These are phyloP conservation scores for Adansonia digitata DNA, from an alignment of 345 rosid genomes.

Conservation along the genomic window DNA sequence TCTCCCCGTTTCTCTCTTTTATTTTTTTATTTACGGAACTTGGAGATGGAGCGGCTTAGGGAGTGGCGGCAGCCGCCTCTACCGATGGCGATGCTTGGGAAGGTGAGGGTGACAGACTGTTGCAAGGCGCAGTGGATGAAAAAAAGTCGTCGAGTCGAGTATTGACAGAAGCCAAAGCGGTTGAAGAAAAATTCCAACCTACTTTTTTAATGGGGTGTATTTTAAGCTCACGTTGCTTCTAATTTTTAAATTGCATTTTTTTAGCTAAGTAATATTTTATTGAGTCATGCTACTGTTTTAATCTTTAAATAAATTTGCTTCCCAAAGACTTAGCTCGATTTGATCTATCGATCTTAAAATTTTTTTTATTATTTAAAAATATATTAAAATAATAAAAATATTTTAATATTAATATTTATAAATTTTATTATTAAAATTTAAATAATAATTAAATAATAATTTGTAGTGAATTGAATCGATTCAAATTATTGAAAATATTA, in stretches of 20 bases:
- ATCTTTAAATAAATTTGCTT: too few relatives aligned
- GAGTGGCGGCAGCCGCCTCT: background rate
- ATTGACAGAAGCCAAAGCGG: background rate
- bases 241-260: background rate
- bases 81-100: background rate
- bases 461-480: too few relatives aligned
- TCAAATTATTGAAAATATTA: too few relatives aligned
- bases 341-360: too few relatives aligned
- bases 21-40: background rate
- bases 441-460: too few relatives aligned
- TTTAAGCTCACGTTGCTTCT: background rate
- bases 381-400: too few relatives aligned
- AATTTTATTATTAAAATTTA: too few relatives aligned
- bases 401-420: too few relatives aligned
- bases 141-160: background rate
- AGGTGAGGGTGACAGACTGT: slow-evolving; percentile 1
- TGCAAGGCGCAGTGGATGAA: background rate
- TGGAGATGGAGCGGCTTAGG: background rate
- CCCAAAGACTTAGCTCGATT: too few relatives aligned
- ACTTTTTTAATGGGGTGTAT: background rate
- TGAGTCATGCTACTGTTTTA: too few relatives aligned
- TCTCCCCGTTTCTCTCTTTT: background rate
- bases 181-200: background rate
- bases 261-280: too few relatives aligned
- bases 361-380: too few relatives aligned